phyloP scores from a whole-genome alignment of 208 protist species.

The Acanthamoeba royreba region DNA sequence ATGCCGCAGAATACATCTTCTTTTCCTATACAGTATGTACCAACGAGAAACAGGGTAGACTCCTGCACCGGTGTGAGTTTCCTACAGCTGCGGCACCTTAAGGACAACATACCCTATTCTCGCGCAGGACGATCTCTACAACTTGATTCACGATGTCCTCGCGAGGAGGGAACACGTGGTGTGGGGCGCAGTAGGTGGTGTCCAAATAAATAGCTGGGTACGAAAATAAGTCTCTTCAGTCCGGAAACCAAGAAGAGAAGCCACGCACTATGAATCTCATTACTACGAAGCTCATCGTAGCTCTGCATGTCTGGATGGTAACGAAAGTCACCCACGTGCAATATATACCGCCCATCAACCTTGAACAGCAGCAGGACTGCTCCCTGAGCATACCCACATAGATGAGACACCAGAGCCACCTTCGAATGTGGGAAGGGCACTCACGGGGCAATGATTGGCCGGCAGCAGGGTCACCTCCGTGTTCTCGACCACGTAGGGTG shows the following conservation, averaged over 20 bases:
- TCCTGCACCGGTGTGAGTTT: too few relatives aligned
- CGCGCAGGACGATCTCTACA: not conserved
- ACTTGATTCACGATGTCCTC: not conserved
- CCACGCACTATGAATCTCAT: slow-evolving; percentile 18
- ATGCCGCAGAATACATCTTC: slow-evolving; percentile 37
- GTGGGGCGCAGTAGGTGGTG: slow-evolving; percentile 56
- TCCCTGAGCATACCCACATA: not conserved
- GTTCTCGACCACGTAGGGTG: not conserved
- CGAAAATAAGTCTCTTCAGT: too few relatives aligned
- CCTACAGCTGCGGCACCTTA: too few relatives aligned
- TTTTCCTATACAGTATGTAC: slow-evolving; percentile 59
- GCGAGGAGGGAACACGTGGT: slow-evolving; percentile 41
- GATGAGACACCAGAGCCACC: too few relatives aligned
- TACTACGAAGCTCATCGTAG: not conserved
- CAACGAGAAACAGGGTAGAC: slow-evolving; percentile 21
- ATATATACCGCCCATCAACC: not conserved
- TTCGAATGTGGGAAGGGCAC: too few relatives aligned
- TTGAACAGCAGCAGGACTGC: slow-evolving; percentile 1
- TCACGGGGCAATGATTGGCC: slow-evolving; percentile 28
- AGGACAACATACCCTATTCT: not conserved
- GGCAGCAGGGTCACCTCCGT: not conserved
- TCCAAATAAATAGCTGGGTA: slow-evolving; percentile 50
- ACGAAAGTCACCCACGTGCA: slow-evolving; percentile 1
- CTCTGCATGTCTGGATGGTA: slow-evolving; percentile 9
- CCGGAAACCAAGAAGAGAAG: too few relatives aligned